These are phyloP conservation scores for Curvularia eragrostidis DNA, from an alignment of 2,329 filamentous ascomycete species.

Conservation along the genomic window DNA sequence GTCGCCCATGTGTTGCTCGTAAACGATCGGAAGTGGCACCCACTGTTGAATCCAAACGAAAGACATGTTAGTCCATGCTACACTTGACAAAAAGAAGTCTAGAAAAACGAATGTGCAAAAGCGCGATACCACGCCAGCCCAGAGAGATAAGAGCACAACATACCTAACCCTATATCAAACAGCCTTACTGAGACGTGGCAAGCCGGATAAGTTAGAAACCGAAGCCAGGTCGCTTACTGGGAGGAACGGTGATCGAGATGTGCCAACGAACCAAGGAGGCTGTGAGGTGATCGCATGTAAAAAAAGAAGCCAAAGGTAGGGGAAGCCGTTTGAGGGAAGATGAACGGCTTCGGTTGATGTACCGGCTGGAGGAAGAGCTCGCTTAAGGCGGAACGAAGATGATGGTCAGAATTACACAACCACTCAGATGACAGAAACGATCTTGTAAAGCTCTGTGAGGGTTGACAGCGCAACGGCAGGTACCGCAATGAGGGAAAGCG, in stretches of 20 bases:
- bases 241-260: conserved; percentile 30
- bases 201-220: conserved; percentile 40
- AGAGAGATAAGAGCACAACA: conserved; percentile 30
- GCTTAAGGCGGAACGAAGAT: conserved; percentile 49
- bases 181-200: conserved; percentile 37
- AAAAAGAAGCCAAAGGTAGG: conserved; percentile 45
- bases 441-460: conserved; percentile 41
- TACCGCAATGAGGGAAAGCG: conserved; percentile 34
- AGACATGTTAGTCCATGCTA: conserved; percentile 52
- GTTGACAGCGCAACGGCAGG: conserved; percentile 41
- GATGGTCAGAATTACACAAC: conserved; percentile 45
- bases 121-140: conserved; percentile 15
- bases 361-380: conserved; percentile 41
- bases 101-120: conserved; percentile 30
- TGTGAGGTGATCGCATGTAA: conserved; percentile 41
- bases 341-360: conserved; percentile 41
- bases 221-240: conserved; percentile 34
- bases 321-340: conserved; percentile 42
- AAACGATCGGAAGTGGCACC: conserved; percentile 50
- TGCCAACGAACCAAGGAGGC: conserved; percentile 44
- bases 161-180: conserved; percentile 47
- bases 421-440: conserved; percentile 43
- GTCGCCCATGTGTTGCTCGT: conserved; percentile 52
- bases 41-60: conserved; percentile 54
- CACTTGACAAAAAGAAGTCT: conserved; percentile 22